Evolutionary conservation across 768 basidiomycete genomes (phyloP).

Genomic region (Tylopilus plumbeoviolaceoides): DNA sequence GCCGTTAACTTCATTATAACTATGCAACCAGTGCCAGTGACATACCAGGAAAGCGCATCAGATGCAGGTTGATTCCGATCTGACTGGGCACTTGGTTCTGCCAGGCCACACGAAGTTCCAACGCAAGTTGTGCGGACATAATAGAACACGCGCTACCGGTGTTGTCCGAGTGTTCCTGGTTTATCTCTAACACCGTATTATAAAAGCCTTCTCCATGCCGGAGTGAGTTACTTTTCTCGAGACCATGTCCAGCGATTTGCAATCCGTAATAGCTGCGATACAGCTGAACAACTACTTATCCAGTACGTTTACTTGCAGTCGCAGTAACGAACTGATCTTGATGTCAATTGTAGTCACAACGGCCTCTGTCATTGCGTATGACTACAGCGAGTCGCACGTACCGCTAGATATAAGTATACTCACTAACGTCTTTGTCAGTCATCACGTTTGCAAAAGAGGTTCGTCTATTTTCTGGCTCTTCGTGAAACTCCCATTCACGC

Average conservation of each 20-base stretch:
- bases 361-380: background rate
- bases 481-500: background rate
- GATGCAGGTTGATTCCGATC: too few relatives aligned
- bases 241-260: background rate
- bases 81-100: too few relatives aligned
- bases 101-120: too few relatives aligned
- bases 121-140: background rate
- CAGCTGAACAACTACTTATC: background rate
- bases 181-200: background rate
- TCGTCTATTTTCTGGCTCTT: background rate
- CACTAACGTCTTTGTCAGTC: slow-evolving; percentile 4
- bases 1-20: too few relatives aligned
- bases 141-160: background rate
- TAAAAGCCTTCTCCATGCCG: background rate
- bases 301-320: background rate
- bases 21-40: too few relatives aligned
- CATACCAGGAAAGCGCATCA: too few relatives aligned
- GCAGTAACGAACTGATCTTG: background rate
- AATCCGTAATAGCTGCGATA: background rate
- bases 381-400: too few relatives aligned
- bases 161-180: background rate
- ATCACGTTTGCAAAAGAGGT: slow-evolving; percentile 18
- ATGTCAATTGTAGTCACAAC: background rate
- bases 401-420: background rate
- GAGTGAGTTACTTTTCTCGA: background rate